Base-by-base conservation (phyloP, 1,284 basidiomycete species). In the Rhodotorula glutinis region DNA sequence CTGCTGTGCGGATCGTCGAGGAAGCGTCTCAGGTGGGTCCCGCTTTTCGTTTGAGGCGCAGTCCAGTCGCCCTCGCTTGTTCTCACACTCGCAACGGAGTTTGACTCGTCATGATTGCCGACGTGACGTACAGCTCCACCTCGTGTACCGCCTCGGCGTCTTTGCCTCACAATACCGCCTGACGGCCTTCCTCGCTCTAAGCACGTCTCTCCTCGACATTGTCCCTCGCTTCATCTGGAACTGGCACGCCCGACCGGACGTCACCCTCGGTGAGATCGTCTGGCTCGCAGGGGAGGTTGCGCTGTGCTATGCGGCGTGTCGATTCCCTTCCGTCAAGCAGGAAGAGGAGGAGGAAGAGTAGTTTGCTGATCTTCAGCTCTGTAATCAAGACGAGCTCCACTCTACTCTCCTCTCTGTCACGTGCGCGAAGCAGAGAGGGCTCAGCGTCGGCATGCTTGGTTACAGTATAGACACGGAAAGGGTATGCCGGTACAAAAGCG, bases 271-370 rank as follows among this genome's bases (percentile, higher is more conserved):
- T 4, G n/a, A 59, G 2, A 19, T 49, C 8, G 25, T 23, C 13
- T 11, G 3, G 9, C 10, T 51, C 13, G 19, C 19, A 23, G 4
- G 25, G 3, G 47, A 40, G 2, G 47, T 11, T 1, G 47, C 25
- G 38, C n/a, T 27, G 29, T 49, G 33, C n/a, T 59, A 44, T 44
- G 47, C 49, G 17, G 57, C 57, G n/a, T 38, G 49, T n/a, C 7
- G 47, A 17, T 52, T 29, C 14, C 14, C n/a, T n/a, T 19, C 38
- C 1, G 57, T 59, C 9, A 8, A n/a, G 57, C 57, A 59, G 47
- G 38, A 41, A 14, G 57, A 59, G 47, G 38, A 52, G 47, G 57
- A 59, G 14, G 57, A 59, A 38, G 57, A 59, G 46, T 47, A 51
- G 27, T 27, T 17, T 9, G 27, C 47, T 21, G 49, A 4, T 51